phyloP scores from a whole-genome alignment of 1,284 basidiomycete genomes.

The Moesziomyces sp. region DNA sequence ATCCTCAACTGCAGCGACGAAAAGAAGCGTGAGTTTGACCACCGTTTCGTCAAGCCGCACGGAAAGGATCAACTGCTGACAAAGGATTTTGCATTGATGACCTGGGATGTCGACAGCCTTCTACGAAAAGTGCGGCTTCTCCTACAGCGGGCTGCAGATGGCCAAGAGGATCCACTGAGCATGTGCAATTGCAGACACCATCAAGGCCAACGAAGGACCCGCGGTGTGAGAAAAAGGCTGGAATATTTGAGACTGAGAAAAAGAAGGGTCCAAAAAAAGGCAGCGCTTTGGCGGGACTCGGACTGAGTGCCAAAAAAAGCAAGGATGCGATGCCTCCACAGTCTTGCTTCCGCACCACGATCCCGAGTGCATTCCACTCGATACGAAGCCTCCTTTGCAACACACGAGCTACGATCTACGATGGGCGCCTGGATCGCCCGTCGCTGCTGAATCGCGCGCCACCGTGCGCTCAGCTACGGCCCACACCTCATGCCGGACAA shows the following conservation, averaged over 20 bases:
- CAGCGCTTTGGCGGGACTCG: too few species aligned
- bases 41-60: too few species aligned
- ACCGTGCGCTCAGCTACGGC: constrained; percentile 18
- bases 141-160: constrained; percentile 61
- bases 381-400: too few species aligned
- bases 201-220: too few species aligned
- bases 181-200: neutral
- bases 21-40: constrained; percentile 80
- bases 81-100: too few species aligned
- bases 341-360: neutral
- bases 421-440: too few species aligned
- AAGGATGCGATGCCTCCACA: neutral
- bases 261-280: constrained; percentile 11
- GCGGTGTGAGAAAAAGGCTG: neutral
- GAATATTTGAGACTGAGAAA: neutral
- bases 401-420: too few species aligned
- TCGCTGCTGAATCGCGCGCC: constrained; percentile 25
- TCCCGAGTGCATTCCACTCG: too few species aligned
- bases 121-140: constrained; percentile 89
- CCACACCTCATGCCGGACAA: constrained; percentile 32
- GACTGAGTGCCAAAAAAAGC: too few species aligned
- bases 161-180: constrained; percentile 39
- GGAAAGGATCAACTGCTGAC: too few species aligned
- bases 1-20: constrained; percentile 92
- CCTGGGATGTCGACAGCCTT: constrained; percentile 75